Base-by-base conservation (phyloP, 2,329 filamentous ascomycete genomes). In the Aspergillus caelatus region DNA sequence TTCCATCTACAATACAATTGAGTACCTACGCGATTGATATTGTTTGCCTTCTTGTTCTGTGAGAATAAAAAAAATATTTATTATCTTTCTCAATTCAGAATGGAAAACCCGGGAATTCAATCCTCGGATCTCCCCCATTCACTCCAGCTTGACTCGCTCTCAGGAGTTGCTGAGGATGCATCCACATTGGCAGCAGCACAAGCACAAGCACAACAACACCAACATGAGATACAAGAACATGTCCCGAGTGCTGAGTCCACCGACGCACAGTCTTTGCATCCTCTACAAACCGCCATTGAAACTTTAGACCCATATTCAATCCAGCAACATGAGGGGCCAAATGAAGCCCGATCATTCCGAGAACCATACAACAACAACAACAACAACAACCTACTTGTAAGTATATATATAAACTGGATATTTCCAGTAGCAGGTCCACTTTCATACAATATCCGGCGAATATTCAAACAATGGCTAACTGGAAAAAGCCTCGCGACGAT, bases 221-320 rank as follows among this genome's bases (percentile, higher is more conserved):
- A 64, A 46, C 56, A 62, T 23, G 55, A 60, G 36, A 58, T 23
- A 32, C 68, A 73, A 26, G 59, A 73, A 39, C 63, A 65, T 19
- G 64, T 68, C 21, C 67, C 67, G 41, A 67, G 71, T 21, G 59
- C 65, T 58, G 59, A 66, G 53, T 34, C 50, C 6, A 45, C 65
- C 19, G 71, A 73, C 46, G 63, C 72, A 21, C 72, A 73, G 54
- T 62, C 71, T 7, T 72, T 77, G 30, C 70, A 70, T 11, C 58
- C 71, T 16, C 72, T 76, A 57, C 69, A 72, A 34, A 53, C 66
- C 32, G 55, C 71, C 16, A 62, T 72, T 32, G 73, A 66, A 55
- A 67, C 68, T 46, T 66, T 72, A 34, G 64, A 68, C 26, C 57
- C 66, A 4, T 67, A 69, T 60, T 16, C 57, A 2, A 61, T 64